Base-by-base conservation (phyloP, 179 eudicot genomes). In the Vitellaria paradoxa region DNA sequence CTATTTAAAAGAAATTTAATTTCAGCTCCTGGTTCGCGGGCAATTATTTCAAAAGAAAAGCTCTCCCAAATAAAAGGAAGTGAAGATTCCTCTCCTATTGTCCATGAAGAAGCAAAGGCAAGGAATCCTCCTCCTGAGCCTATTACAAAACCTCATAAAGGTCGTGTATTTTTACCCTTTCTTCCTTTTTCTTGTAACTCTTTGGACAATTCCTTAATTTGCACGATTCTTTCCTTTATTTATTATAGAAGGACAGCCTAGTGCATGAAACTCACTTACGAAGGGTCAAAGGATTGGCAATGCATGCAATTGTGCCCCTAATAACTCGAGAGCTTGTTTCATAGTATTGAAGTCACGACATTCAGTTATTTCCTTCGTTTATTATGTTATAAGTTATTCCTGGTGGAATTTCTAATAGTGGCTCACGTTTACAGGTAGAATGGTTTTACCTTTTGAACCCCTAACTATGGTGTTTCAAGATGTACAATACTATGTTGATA, bases 371-470 rank as follows among this genome's bases (percentile, higher is more conserved):
- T 59, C 7, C 20, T 59, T 17, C 63, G 6, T n/a, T 0, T 0
- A 59, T 6, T 59, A 59, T 59, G 6, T 14, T 59, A 6, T 59
- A 12, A 0, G 1, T n/a, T 15, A 6, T 14, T 59, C 7, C 20
- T 59, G 63, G n/a, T 21, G 20, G 52, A 46, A 7, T 53, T 6
- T 18, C 47, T 42, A 45, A 26, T 73, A 46, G 50, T 2, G 2
- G 37, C 37, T 30, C 37, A 2, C 45, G 37, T 62, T 84, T 80
- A 67, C 96, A 93, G 98, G 89, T 14, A 86, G 68, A 73, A 78
- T 88, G 89, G 82, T 82, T 80, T 80, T 93, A 74, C 96, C 96
- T 75, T 91, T 93, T 76, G 85, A 84, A 79, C 96, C 97, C 18
- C 85, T 89, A 5, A 82, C 86, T 11, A 52, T 93, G n/a, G 82